phyloP scores from a whole-genome alignment of 768 basidiomycete species.

The Neoboletus subvelutipes region DNA sequence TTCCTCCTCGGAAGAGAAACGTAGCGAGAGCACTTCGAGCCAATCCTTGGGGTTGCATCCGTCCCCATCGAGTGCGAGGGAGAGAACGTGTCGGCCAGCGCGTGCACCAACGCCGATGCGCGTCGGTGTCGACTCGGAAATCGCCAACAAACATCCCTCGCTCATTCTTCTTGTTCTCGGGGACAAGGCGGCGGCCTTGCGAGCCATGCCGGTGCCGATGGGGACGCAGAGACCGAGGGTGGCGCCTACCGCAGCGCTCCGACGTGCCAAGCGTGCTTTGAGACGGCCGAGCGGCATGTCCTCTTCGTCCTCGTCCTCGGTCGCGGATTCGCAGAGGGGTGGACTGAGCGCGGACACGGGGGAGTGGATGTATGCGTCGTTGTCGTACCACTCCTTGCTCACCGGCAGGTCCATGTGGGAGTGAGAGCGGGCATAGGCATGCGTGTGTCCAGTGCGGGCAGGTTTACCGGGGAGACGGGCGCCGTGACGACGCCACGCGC shows the following conservation, averaged over 20 bases:
- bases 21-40: constrained; percentile 22
- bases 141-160: constrained; percentile 20
- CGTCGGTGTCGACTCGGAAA: constrained; percentile 19
- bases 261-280: constrained; percentile 9
- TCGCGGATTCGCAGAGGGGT: constrained; percentile 5
- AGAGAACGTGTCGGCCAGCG: constrained; percentile 1
- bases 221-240: not conserved
- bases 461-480: constrained; percentile 18
- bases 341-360: constrained; percentile 21
- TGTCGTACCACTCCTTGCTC: constrained; percentile 14
- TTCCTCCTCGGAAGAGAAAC: not conserved
- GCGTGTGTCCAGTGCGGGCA: not conserved
- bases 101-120: constrained; percentile 6
- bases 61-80: constrained; percentile 10
- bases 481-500: constrained; percentile 18
- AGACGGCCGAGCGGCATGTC: constrained; percentile 16
- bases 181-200: not conserved
- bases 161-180: constrained; percentile 14
- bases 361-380: constrained; percentile 13
- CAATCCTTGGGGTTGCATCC: constrained; percentile 10
- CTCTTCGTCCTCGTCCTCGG: constrained; percentile 14
- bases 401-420: constrained; percentile 2
- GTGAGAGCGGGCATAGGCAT: constrained; percentile 4
- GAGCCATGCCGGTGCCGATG: not conserved
- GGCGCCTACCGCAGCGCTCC: not conserved